phyloP scores from a whole-genome alignment of 306 rosid species.

The Vigna mungo region DNA sequence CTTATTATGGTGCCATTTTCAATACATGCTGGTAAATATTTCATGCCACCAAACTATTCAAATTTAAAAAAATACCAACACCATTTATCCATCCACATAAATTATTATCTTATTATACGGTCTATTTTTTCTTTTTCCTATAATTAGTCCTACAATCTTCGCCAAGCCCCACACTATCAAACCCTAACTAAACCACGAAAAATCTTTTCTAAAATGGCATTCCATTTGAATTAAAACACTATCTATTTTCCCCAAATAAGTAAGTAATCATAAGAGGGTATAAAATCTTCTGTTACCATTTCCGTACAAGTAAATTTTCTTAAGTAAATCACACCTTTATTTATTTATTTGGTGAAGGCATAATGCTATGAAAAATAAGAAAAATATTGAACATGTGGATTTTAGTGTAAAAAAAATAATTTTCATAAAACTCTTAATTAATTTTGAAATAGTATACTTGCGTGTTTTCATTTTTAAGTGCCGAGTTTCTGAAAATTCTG shows the following conservation, averaged over 20 bases:
- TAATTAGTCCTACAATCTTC: background rate
- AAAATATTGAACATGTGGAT: too few species aligned
- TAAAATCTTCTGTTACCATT: slow-evolving; percentile 12
- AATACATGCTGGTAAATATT: background rate
- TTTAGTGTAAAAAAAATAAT: too few species aligned
- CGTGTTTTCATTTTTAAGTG: too few species aligned
- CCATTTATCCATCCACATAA: background rate
- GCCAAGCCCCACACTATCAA: background rate
- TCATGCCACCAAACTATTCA: background rate
- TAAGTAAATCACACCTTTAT: too few species aligned
- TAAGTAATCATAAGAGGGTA: background rate
- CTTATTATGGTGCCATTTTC: background rate
- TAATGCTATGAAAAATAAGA: too few species aligned
- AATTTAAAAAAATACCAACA: slow-evolving; percentile 6
- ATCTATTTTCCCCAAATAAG: background rate
- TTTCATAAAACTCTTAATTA: too few species aligned
- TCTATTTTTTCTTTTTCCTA: background rate
- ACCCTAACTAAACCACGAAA: background rate
- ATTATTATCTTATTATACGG: background rate
- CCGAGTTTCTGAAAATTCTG: too few species aligned
- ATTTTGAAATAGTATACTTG: too few species aligned
- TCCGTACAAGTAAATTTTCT: background rate
- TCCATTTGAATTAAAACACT: background rate
- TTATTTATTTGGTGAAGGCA: too few species aligned
- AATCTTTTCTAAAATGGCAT: background rate